Conservation (phyloP, 1,284 basidiomycete genomes). For the Trichosporon sp. region DNA sequence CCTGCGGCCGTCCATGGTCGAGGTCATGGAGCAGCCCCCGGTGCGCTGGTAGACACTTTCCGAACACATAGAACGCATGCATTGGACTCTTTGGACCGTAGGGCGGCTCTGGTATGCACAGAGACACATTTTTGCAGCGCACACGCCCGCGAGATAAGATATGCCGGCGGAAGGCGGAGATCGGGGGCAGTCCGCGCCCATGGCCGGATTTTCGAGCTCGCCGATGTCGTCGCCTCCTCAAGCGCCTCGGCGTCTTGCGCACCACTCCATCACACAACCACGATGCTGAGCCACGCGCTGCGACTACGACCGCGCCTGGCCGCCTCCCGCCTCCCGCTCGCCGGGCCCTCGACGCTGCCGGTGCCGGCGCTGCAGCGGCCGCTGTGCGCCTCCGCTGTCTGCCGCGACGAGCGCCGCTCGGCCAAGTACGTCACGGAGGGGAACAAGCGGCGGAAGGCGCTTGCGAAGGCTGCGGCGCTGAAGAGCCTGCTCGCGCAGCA, state of each 20-base stretch:
- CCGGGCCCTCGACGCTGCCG: not conserved
- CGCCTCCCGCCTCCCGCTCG: not conserved
- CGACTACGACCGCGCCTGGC: not conserved
- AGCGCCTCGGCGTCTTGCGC: not conserved
- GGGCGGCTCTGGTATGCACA: not conserved
- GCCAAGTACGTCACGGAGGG: not conserved
- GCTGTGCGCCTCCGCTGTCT: not conserved
- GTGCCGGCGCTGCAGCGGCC: not conserved
- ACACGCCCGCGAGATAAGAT: not conserved
- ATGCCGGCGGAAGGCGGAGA: not conserved
- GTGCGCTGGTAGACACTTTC: not conserved
- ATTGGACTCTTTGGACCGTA: not conserved
- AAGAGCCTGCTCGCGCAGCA: not conserved
- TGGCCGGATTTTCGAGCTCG: not conserved
- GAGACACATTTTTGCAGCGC: not conserved
- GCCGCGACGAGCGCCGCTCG: not conserved
- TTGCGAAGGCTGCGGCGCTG: not conserved
- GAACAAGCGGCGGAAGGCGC: not conserved
- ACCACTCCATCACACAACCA: not conserved
- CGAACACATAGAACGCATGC: not conserved
- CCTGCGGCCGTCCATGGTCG: conserved; percentile 47
- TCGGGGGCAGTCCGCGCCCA: not conserved
- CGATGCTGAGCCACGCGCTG: conserved; percentile 2
- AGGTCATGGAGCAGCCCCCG: conserved; percentile 32
- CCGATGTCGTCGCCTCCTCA: not conserved